A percentile compares a stretch with the other conserved stretches of the same genome.
Conservation (phyloP, 2,329 filamentous ascomycete genomes). For the Sarocladiaceae sp. region DNA sequence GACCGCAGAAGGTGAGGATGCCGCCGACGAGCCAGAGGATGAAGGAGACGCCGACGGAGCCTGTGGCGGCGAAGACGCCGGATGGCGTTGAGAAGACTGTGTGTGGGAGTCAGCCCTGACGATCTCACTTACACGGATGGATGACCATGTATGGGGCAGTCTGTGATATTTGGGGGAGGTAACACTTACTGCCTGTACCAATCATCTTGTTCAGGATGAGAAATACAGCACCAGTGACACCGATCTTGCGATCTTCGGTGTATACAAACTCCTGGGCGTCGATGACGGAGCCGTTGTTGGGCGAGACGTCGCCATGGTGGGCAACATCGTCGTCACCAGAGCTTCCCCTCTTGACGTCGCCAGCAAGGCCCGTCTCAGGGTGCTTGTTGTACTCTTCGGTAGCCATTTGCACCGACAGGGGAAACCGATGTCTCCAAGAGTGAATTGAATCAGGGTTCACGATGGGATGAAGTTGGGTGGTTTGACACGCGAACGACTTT, state of each 20-base stretch:
- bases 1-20: constrained; percentile 50
- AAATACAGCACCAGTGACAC: constrained; percentile 45
- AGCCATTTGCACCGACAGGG: not conserved
- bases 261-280: constrained; percentile 36
- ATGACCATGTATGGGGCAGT: no score
- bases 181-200: constrained; percentile 45
- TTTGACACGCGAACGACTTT: no score
- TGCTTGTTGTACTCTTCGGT: not conserved
- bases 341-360: constrained; percentile 3
- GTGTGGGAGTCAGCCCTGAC: not conserved
- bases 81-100: constrained; percentile 50
- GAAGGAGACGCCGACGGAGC: constrained; percentile 35
- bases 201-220: constrained; percentile 55
- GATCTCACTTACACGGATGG: no score
- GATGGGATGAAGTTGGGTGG: no score
- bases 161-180: not conserved
- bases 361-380: not conserved
- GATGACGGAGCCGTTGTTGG: constrained; percentile 22
- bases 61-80: constrained; percentile 43
- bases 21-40: constrained; percentile 32
- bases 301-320: not conserved
- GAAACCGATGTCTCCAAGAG: no score
- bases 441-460: no score
- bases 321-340: not conserved
- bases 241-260: constrained; percentile 41